Evolutionary conservation across 2,329 filamentous ascomycete genomes (phyloP).

Genomic region (Aspergillus neotritici): DNA sequence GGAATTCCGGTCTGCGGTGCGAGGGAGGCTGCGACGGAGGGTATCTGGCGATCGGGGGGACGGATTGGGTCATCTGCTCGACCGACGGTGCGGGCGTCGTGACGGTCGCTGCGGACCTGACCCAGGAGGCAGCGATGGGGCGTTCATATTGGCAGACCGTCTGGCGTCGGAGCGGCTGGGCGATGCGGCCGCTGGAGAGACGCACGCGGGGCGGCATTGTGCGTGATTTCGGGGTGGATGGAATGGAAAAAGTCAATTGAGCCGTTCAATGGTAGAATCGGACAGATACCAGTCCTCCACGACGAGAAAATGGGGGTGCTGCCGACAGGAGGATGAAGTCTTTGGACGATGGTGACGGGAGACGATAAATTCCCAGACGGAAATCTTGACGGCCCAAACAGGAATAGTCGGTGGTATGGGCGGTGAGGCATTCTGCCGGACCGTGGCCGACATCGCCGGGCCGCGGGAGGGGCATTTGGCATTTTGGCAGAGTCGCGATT

Average conservation of each 20-base stretch:
- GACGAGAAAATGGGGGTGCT: not conserved
- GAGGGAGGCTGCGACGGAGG: slow-evolving; percentile 74
- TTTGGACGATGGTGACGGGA: too few relatives aligned
- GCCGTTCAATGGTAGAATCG: too few relatives aligned
- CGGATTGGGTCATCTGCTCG: slow-evolving; percentile 42
- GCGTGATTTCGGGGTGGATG: slow-evolving; percentile 2
- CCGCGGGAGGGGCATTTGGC: not conserved
- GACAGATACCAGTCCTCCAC: not conserved
- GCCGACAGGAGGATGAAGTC: not conserved
- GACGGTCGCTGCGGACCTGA: slow-evolving; percentile 44
- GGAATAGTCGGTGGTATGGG: slow-evolving; percentile 12
- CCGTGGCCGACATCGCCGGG: slow-evolving; percentile 14
- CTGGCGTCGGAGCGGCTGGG: slow-evolving; percentile 32
- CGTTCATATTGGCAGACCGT: slow-evolving; percentile 35
- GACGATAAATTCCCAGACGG: not conserved
- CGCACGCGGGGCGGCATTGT: slow-evolving; percentile 53
- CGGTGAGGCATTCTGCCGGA: slow-evolving; percentile 22
- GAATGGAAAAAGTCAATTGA: slow-evolving; percentile 4
- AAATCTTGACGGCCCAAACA: slow-evolving; percentile 13
- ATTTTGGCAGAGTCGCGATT: not conserved
- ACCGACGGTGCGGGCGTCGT: slow-evolving; percentile 50
- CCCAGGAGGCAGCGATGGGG: slow-evolving; percentile 35
- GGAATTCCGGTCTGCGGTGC: slow-evolving; percentile 75
- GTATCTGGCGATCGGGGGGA: slow-evolving; percentile 45
- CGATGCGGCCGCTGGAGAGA: slow-evolving; percentile 33